A percentile compares a stretch with the other conserved stretches of the same genome.
These are phyloP conservation scores for Hibiscus trionum DNA, from an alignment of 345 rosid genomes.

Conservation along the genomic window DNA sequence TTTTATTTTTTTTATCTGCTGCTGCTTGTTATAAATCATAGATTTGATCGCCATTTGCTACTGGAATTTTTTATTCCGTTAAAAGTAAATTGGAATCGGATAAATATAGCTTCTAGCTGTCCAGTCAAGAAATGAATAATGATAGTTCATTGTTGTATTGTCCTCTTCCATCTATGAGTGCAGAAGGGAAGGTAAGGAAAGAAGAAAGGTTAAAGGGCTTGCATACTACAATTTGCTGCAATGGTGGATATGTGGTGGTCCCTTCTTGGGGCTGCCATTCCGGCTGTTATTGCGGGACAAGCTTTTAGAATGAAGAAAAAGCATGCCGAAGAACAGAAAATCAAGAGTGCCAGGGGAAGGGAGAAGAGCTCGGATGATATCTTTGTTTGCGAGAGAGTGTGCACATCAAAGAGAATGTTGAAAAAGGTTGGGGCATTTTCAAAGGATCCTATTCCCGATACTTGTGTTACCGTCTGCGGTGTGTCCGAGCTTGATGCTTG, in stretches of 20 bases:
- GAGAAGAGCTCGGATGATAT: constrained; percentile 78
- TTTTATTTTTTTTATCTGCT: neutral
- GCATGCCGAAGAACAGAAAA: constrained; percentile 61
- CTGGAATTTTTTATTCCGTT: neutral
- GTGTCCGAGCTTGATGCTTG: constrained; percentile 89
- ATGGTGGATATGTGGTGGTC: constrained; percentile 93
- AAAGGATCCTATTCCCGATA: constrained; percentile 67
- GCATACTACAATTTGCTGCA: neutral
- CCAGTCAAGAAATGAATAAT: neutral
- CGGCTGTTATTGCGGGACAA: constrained; percentile 64
- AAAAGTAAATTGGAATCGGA: neutral
- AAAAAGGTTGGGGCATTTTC: constrained; percentile 79
- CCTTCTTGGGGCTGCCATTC: constrained; percentile 58
- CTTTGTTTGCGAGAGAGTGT: constrained; percentile 84
- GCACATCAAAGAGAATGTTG: constrained; percentile 81
- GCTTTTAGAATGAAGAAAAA: constrained; percentile 56
- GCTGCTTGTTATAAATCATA: neutral
- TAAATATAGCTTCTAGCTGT: neutral
- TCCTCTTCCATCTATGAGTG: neutral
- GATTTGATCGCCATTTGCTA: neutral
- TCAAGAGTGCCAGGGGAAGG: constrained; percentile 66
- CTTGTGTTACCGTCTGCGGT: constrained; percentile 85
- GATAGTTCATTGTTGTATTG: neutral
- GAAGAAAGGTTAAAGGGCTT: constrained; percentile 5
- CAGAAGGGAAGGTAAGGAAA: constrained; percentile 15